phyloP scores from a whole-genome alignment of 257 asterid genomes.

The Datura wrightii region DNA sequence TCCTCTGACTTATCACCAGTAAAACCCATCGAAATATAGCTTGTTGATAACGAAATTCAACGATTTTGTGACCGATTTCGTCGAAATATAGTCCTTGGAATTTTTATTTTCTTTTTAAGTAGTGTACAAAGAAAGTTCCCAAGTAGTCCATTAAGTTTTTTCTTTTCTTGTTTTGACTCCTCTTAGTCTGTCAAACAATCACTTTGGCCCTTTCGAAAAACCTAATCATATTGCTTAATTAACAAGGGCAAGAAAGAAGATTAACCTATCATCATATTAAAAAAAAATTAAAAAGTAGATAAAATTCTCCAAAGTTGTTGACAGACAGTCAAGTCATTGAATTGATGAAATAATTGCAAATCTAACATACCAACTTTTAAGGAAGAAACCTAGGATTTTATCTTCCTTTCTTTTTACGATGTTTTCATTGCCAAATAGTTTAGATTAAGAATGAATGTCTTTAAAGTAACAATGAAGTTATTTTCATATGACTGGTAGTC shows the following conservation, averaged over 20 bases:
- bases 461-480: neutral
- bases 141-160: neutral
- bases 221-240: neutral
- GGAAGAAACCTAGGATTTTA: slow-evolving; percentile 28
- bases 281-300: neutral
- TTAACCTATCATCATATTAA: neutral
- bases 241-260: neutral
- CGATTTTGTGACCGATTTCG: no score
- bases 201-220: neutral
- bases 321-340: neutral
- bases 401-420: neutral
- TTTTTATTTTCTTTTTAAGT: no score
- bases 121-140: no score
- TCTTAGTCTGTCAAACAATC: neutral
- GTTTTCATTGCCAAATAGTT: slow-evolving; percentile 22
- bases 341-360: slow-evolving; percentile 12
- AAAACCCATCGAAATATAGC: neutral
- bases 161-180: neutral
- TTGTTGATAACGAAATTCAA: no score
- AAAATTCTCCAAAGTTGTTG: neutral
- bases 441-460: neutral
- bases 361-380: slow-evolving; percentile 8
- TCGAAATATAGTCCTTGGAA: no score
- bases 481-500: neutral
- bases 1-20: neutral